Evolutionary conservation across 1,139 yeast genomes (phyloP).

Genomic region (Saccharomycopsis hybrid): DNA sequence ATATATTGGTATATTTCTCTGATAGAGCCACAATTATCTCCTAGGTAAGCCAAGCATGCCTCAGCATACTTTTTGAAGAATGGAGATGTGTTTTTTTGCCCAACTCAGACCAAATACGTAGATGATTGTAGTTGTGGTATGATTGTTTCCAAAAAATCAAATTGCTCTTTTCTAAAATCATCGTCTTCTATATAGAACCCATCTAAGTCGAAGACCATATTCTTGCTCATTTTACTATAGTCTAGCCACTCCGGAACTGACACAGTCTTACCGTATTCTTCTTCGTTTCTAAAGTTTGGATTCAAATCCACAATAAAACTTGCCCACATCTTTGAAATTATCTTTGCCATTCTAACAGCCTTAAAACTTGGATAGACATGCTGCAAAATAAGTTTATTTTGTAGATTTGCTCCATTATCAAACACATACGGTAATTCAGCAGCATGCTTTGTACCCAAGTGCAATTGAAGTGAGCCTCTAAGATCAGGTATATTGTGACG

Average conservation of each 20-base stretch:
- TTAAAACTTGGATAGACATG: neutral
- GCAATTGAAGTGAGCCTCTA: neutral
- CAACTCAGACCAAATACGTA: too few relatives aligned
- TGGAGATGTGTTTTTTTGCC: too few relatives aligned
- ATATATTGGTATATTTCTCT: too few relatives aligned
- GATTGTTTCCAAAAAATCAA: neutral
- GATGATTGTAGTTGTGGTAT: too few relatives aligned
- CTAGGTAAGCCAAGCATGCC: too few relatives aligned
- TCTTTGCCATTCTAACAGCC: neutral
- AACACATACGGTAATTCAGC: neutral
- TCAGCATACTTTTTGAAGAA: too few relatives aligned
- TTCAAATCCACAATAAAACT: neutral
- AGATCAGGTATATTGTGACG: neutral
- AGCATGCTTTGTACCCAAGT: neutral
- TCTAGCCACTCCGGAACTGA: neutral
- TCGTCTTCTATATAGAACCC: neutral
- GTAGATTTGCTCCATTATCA: neutral
- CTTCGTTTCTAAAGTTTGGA: neutral
- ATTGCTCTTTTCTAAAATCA: slow-evolving; percentile 2
- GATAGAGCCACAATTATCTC: too few relatives aligned
- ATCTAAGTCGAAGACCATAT: neutral
- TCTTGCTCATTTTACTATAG: neutral
- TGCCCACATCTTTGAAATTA: neutral
- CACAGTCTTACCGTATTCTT: neutral
- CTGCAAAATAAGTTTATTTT: neutral